Evolutionary conservation across 441 rosid genomes (phyloP), one percentile per base, ranked within the genome.

Genomic region (Geranium incanum): DNA sequence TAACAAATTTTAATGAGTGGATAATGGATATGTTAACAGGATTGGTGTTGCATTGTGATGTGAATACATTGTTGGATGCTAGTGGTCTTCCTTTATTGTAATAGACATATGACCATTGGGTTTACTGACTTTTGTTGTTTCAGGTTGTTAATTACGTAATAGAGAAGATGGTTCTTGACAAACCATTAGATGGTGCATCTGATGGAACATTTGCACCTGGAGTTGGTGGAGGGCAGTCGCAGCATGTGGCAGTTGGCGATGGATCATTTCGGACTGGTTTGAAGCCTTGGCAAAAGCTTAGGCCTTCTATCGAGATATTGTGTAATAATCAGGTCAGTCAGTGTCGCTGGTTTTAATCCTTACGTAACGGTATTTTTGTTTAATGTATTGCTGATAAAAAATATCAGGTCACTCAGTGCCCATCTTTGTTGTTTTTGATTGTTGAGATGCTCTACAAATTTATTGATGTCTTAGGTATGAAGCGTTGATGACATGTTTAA

Each of bases 81-180:
- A 63, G 67, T 3, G 16, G 36, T 12, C 38, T 23, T 28, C 67
- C 38, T 63, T 63, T n/a, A 66, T 67, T 39, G 70, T 67, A 41
- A 67, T 11, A 67, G 4, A 55, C 33, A 65, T 65, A 65, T 63
- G 67, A n/a, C 41, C 50, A 6, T 62, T 71, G 39, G 68, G 60
- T 70, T 70, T 43, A 1, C 36, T 59, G 6, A 23, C 57, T 70
- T 68, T 67, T 84, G 68, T 71, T 68, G 62, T 36, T 80, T 72
- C 80, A 96, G 99, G 99, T 96, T 81, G 89, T 93, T 64, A 93
- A 88, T 82, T 96, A 96, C 84, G 98, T 96, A n/a, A 39, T 88
- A 66, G 99, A 96, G 80, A 96, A 96, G 82, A 86, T 93, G 96
- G 88, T 96, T 68, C 89, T 92, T 67, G 99, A 96, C 79, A 93